Base-by-base conservation (phyloP, 768 basidiomycete species). In the Tubosaeta sp. region DNA sequence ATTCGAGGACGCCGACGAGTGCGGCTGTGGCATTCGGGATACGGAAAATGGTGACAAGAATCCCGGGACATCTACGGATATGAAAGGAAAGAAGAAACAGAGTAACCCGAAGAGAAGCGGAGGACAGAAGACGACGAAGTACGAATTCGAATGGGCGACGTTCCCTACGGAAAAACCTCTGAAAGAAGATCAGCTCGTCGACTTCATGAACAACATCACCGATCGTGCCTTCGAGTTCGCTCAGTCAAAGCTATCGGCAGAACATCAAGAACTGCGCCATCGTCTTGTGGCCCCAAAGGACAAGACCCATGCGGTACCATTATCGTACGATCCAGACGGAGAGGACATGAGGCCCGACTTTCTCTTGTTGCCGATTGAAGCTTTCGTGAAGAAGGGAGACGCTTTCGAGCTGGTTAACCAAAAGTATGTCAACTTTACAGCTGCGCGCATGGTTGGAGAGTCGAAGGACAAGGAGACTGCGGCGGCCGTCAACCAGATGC, bases 321-420 rank as follows among this genome's bases (percentile, higher is more conserved):
- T 74, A 69, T 76, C 75, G 5, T 55, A 55, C 17, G 50, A 51
- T 29, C 19, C n/a, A 16, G 54, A 55, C 14, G n/a, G 38, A 5
- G 38, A 51, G 22, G 54, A 55, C 46, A 51, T 51, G 49, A 22
- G 54, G 4, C 50, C 54, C 2, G 54, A 51, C 32, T 50, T 55
- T 19, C 26, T 55, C 8, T 9, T 55, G 2, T 32, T 55, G 32
- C 50, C 49, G 1, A 37, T 35, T 1, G 27, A 47, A n/a, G 54
- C 54, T 12, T 55, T 55, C 19, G 0, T 1, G 5, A 13, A 37
- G 4, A 16, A 37, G 10, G 33, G 3, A 5, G 32, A 42, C 12
- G 53, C 29, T 27, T 34, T 41, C 26, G 42, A 43, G 41, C 43
- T 38, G 34, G 49, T 51, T 11, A 19, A 51, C 29, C 25, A 25